A percentile compares a stretch with the other conserved stretches of the same genome.
These are phyloP conservation scores for Mycena kentingensis DNA, from an alignment of 768 basidiomycete genomes.

Conservation along the genomic window DNA sequence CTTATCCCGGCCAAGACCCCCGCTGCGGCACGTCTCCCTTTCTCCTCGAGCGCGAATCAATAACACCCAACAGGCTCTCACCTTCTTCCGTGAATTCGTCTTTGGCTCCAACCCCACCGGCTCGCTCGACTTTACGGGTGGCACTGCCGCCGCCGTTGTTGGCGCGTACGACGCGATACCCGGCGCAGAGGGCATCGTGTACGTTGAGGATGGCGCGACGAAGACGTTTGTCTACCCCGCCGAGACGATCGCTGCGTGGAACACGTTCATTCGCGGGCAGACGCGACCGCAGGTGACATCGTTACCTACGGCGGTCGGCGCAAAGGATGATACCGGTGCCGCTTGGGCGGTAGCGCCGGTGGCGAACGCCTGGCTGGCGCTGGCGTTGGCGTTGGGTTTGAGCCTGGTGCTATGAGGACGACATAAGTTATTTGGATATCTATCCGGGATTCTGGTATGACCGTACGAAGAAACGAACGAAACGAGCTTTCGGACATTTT, in stretches of 20 bases:
- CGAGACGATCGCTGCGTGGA: slow-evolving; percentile 60
- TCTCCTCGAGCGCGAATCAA: slow-evolving; percentile 1
- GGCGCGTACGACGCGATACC: slow-evolving; percentile 44
- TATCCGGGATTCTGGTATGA: too few relatives aligned
- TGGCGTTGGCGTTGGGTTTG: too few relatives aligned
- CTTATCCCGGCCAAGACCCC: slow-evolving; percentile 41
- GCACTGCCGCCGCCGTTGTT: slow-evolving; percentile 47
- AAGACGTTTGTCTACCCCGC: slow-evolving; percentile 58
- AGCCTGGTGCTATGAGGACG: too few relatives aligned
- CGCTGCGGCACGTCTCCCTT: slow-evolving; percentile 34
- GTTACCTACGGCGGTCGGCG: too few relatives aligned
- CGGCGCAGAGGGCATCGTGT: slow-evolving; percentile 57
- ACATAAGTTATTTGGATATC: too few relatives aligned
- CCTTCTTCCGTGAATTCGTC: slow-evolving; percentile 67
- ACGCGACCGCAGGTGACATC: slow-evolving; percentile 25
- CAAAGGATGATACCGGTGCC: too few relatives aligned
- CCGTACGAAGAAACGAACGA: too few relatives aligned
- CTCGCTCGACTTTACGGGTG: slow-evolving; percentile 43
- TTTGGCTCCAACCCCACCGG: slow-evolving; percentile 64
- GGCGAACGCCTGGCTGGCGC: too few relatives aligned
- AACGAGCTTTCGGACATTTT: too few relatives aligned
- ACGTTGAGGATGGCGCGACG: slow-evolving; percentile 50
- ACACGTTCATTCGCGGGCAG: slow-evolving; percentile 47
- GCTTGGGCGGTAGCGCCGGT: too few relatives aligned
- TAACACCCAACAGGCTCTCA: slow-evolving; percentile 47